Base-by-base conservation (phyloP, 371 early-diverging fungal genomes). In the Polyrhizophydium stewartii region DNA sequence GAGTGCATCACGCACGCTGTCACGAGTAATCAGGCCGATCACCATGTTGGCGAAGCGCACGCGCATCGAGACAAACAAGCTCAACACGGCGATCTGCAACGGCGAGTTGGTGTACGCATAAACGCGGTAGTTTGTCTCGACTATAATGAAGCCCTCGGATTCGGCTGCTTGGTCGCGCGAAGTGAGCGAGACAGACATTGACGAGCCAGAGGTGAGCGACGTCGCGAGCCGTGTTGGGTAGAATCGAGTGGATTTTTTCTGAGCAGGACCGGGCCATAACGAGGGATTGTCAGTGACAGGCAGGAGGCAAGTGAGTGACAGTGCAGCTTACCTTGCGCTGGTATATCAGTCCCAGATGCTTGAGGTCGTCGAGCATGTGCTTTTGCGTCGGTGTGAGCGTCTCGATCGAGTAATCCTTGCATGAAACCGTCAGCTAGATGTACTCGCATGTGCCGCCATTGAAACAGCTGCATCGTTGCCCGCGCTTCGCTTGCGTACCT, bases 51-150 rank as follows among this genome's bases (percentile, higher is more conserved):
- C 85, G 68, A 99, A 97, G 25, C 93, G 87, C 22, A 86, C 80
- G 62, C 89, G 84, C 27, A 96, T 71, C 33, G 87, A 80, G 12
- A 91, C 87, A 80, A 99, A 99, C 58, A 99, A 72, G 56, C 89
- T 89, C 25, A 99, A 72, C 17, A 99, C 94, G n/a, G 96, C 91
- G 50, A 97, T 96, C 67, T 99, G 96, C 38, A 98, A 79, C n/a
- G 92, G 90, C 27, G 97, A 96, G 56, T 89, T 90, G 53, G 98
- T 97, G 72, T 97, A 98, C 1, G 97, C 97, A 71, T 97, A 98
- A 28, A 98, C 66, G 37, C 92, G 82, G 66, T 68, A 73, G 59
- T 78, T 75, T 1, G 78, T 75, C 56, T 78, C 78, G 22, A 78
- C 60, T 37, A 78, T 70, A 45, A 78, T 69, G 57, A 63, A 75